Conservation (phyloP, 2,329 filamentous ascomycete genomes). For the Xylaria sp. region DNA sequence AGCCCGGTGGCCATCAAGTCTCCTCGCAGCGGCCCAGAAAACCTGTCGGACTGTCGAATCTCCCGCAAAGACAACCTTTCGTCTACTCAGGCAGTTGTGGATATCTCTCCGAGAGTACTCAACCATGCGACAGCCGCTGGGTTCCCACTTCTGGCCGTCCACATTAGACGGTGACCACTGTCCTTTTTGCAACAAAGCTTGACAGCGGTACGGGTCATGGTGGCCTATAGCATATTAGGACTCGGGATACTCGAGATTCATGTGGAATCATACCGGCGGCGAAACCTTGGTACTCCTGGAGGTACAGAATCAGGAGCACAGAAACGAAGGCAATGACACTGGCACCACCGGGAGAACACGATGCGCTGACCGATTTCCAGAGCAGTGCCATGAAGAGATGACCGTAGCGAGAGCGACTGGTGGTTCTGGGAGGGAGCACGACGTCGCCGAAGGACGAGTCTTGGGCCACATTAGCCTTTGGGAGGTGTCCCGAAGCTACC, state of each 20-base stretch:
- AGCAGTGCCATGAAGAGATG: conserved; percentile 28
- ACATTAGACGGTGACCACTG: conserved; percentile 26
- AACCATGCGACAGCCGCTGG: conserved; percentile 61
- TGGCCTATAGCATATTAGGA: conserved; percentile 27
- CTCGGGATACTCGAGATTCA: neutral
- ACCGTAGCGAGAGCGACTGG: conserved; percentile 2
- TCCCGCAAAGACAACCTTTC: conserved; percentile 61
- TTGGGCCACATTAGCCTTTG: neutral
- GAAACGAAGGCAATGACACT: conserved; percentile 16
- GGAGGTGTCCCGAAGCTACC: neutral
- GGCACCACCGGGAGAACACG: conserved; percentile 27
- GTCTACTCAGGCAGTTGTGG: conserved; percentile 52
- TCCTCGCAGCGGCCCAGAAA: conserved; percentile 59
- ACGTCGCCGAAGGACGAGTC: neutral
- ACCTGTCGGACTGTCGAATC: conserved; percentile 63
- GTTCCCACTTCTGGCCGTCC: conserved; percentile 52
- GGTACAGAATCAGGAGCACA: conserved; percentile 16
- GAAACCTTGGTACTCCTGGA: conserved; percentile 14
- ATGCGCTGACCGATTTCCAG: conserved; percentile 28
- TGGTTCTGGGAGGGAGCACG: conserved; percentile 8
- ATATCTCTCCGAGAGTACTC: conserved; percentile 57
- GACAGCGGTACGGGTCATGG: conserved; percentile 31
- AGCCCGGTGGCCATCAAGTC: conserved; percentile 47
- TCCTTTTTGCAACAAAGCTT: conserved; percentile 32
- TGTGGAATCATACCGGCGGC: neutral